phyloP scores from a whole-genome alignment of 371 early-diverging fungal species.

The Catenaria anguillulae region DNA sequence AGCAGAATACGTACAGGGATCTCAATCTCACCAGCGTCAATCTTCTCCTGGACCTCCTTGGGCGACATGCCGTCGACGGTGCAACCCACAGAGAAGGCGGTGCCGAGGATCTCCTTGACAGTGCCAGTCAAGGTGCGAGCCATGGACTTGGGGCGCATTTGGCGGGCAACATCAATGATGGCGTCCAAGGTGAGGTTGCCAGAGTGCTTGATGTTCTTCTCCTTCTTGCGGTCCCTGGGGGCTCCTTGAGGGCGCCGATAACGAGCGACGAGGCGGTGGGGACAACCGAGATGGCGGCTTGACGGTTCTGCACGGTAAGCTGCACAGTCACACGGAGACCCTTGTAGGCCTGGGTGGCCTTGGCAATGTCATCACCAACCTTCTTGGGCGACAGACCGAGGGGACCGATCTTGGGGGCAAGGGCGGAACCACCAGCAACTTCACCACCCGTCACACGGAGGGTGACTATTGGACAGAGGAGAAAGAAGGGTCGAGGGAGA shows the following conservation, averaged over 20 bases:
- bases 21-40: slow-evolving; percentile 68
- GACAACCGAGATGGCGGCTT: slow-evolving; percentile 93
- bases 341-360: slow-evolving; percentile 98
- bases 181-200: slow-evolving; percentile 84
- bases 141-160: slow-evolving; percentile 84
- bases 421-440: slow-evolving; percentile 94
- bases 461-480: no score
- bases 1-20: slow-evolving; percentile 36
- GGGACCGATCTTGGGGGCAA: slow-evolving; percentile 99
- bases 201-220: slow-evolving; percentile 97
- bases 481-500: no score
- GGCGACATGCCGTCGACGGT: slow-evolving; percentile 87
- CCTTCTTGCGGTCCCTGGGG: slow-evolving; percentile 99
- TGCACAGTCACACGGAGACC: slow-evolving; percentile 96
- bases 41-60: slow-evolving; percentile 56
- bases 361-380: slow-evolving; percentile 99
- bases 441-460: slow-evolving; percentile 98
- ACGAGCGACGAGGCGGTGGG: slow-evolving; percentile 96
- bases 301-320: slow-evolving; percentile 99
- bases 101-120: slow-evolving; percentile 98
- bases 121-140: slow-evolving; percentile 69
- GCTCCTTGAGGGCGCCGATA: slow-evolving; percentile 98
- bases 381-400: slow-evolving; percentile 99
- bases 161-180: slow-evolving; percentile 93
- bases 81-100: slow-evolving; percentile 92